Base-by-base conservation (phyloP, 2,329 filamentous ascomycete genomes). In the Beauveria sp. region DNA sequence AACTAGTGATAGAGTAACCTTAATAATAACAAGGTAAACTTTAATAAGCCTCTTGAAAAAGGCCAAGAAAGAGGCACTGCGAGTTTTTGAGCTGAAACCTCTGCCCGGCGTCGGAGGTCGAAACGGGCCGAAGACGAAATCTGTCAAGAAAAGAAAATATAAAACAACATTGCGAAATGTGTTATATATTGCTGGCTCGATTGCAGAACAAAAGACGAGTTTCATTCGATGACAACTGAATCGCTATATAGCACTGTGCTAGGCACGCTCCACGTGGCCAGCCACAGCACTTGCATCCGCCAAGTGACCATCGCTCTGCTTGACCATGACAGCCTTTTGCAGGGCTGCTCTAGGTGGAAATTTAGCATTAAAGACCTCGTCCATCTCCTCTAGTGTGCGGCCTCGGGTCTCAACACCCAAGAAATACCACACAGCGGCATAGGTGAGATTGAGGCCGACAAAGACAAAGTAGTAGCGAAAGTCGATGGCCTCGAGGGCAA, bases 341-440 rank as follows among this genome's bases (percentile, higher is more conserved):
- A 77, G 64, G 34, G 74, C 74, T 5, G 73, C 73, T 51, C 74
- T 72, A 26, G 73, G 73, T 24, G 73, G 73, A 60, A 68, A 73
- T 53, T 69, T 72, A 7, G 73, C 70, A 30, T 72, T 65, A 60
- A 75, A 75, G 46, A 80, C 78, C 3, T 70, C 71, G 40, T 78
- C 74, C 64, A 80, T 66, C 65, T 80, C 77, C 63, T 80, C 78
- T 26, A 80, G 72, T 54, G 76, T 72, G 22, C 70, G 65, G 1
- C 70, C 70, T 6, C 69, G 65, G 1, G 70, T 72, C 58, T 72
- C 70, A 12, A 72, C 69, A 28, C 69, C 70, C 43, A 72, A 62
- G 7, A 69, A n/a, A 50, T 66, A 72, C 70, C 69, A 72, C 12
- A 69, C 38, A 28, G 52, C 58, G 30, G 65, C 45, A 46, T 72